phyloP scores from a whole-genome alignment of 2,329 filamentous ascomycete genomes.

The Fusarium papillatum region DNA sequence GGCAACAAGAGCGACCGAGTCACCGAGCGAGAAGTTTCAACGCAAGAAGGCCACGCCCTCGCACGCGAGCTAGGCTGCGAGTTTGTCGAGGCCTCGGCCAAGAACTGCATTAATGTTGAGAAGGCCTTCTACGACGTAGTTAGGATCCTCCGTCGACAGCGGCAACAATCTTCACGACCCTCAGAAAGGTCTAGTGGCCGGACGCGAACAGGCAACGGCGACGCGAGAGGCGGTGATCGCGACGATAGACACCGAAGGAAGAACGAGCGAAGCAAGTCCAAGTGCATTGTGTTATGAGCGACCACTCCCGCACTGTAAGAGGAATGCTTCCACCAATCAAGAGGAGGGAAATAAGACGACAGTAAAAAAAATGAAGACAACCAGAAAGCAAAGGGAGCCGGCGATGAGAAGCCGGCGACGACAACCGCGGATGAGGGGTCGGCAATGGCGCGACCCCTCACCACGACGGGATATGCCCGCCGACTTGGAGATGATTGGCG shows the following conservation, averaged over 20 bases:
- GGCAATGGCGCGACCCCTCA: conserved; percentile 33
- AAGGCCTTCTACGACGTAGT: conserved; percentile 99
- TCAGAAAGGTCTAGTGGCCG: conserved; percentile 51
- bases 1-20: conserved; percentile 99
- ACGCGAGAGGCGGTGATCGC: conserved; percentile 49
- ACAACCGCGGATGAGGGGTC: conserved; percentile 37
- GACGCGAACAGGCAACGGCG: conserved; percentile 55
- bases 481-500: conserved; percentile 40
- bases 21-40: conserved; percentile 95
- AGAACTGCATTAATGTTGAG: conserved; percentile 98
- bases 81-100: conserved; percentile 96
- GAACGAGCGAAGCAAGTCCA: conserved; percentile 52
- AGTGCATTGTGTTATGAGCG: conserved; percentile 57
- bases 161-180: conserved; percentile 68
- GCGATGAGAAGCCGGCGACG: conserved; percentile 31
- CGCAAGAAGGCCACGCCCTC: conserved; percentile 93
- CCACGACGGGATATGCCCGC: conserved; percentile 36
- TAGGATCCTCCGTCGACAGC: conserved; percentile 86
- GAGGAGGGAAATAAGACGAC: conserved; percentile 34
- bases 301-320: conserved; percentile 6
- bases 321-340: conserved; percentile 14
- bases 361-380: conserved; percentile 20
- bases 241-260: conserved; percentile 51
- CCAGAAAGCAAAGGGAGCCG: conserved; percentile 7
- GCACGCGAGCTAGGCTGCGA: conserved; percentile 95